A percentile compares a stretch with the other conserved stretches of the same genome.
These are phyloP conservation scores for Oidiodendron maius DNA, from an alignment of 495 filamentous ascomycete species.

Conservation along the genomic window DNA sequence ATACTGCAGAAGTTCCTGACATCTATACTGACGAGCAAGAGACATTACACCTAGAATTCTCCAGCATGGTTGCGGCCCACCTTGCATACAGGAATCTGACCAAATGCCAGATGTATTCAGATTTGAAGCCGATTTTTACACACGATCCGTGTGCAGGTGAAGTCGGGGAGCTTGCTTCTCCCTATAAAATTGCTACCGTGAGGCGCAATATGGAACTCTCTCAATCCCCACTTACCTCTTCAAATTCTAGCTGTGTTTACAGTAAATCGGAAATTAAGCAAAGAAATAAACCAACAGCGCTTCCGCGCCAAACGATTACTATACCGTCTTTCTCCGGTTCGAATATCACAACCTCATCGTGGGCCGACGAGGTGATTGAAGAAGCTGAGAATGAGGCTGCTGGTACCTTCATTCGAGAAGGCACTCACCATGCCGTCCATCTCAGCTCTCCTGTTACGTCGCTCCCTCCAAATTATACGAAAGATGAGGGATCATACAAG, in stretches of 20 bases:
- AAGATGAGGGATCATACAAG: too few species aligned
- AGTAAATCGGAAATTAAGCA: background rate
- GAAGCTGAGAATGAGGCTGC: background rate
- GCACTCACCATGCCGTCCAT: background rate
- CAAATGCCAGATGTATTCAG: background rate
- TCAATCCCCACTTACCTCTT: background rate
- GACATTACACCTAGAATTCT: conserved; percentile 20
- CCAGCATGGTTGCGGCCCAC: conserved; percentile 4
- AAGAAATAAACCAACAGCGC: conserved; percentile 4
- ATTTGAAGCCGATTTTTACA: background rate
- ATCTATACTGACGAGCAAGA: conserved; percentile 12
- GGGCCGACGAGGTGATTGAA: conserved; percentile 21
- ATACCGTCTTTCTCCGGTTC: conserved; percentile 12
- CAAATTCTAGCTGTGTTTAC: background rate
- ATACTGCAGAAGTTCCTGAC: conserved; percentile 3
- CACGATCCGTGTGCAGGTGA: conserved; percentile 17
- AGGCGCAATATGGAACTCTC: too few species aligned
- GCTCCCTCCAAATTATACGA: background rate
- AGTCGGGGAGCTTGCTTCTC: conserved; percentile 9
- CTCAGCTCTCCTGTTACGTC: background rate
- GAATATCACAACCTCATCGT: background rate
- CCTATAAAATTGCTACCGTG: too few species aligned
- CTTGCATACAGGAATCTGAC: conserved; percentile 4
- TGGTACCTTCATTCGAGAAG: background rate
- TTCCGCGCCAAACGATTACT: conserved; percentile 9